phyloP scores from a whole-genome alignment of 2,329 filamentous ascomycete species.

The Arthrobotrys conoides region DNA sequence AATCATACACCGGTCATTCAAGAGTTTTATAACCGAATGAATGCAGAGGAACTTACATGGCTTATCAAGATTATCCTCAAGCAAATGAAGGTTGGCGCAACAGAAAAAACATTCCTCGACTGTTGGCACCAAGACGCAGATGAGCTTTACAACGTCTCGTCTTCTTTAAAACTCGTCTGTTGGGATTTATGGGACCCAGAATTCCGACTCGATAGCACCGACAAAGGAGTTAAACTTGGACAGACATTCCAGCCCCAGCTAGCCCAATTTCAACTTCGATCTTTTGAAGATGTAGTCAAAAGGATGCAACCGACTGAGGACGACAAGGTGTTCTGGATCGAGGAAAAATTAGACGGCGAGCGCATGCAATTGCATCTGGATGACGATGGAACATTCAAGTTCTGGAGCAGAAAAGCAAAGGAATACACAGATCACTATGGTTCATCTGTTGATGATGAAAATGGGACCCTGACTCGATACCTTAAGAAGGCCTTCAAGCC shows the following conservation, averaged over 20 bases:
- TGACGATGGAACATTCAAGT: slow-evolving; percentile 83
- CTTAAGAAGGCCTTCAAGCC: slow-evolving; percentile 81
- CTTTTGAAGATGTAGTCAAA: slow-evolving; percentile 83
- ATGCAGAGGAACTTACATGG: slow-evolving; percentile 93
- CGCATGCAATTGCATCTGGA: slow-evolving; percentile 95
- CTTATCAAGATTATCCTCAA: slow-evolving; percentile 92
- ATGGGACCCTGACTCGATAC: slow-evolving; percentile 83
- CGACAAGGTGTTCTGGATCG: slow-evolving; percentile 90
- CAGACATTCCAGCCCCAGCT: slow-evolving; percentile 97
- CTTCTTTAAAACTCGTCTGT: slow-evolving; percentile 88
- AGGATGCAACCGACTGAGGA: slow-evolving; percentile 76
- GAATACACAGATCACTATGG: slow-evolving; percentile 97
- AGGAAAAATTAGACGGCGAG: slow-evolving; percentile 97
- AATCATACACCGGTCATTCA: slow-evolving; percentile 85
- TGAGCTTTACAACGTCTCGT: slow-evolving; percentile 87
- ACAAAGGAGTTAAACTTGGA: slow-evolving; percentile 84
- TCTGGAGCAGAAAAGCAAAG: slow-evolving; percentile 96
- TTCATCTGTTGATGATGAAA: slow-evolving; percentile 78
- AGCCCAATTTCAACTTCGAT: slow-evolving; percentile 89
- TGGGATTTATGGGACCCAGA: slow-evolving; percentile 88
- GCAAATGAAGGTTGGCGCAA: slow-evolving; percentile 81
- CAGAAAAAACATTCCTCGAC: slow-evolving; percentile 88
- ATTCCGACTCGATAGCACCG: slow-evolving; percentile 78
- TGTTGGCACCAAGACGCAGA: slow-evolving; percentile 85
- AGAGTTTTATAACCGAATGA: slow-evolving; percentile 90